A percentile compares a stretch with the other conserved stretches of the same genome.
Evolutionary conservation across 495 filamentous ascomycete species (phyloP).

Genomic region (Penicillium cataractarum): DNA sequence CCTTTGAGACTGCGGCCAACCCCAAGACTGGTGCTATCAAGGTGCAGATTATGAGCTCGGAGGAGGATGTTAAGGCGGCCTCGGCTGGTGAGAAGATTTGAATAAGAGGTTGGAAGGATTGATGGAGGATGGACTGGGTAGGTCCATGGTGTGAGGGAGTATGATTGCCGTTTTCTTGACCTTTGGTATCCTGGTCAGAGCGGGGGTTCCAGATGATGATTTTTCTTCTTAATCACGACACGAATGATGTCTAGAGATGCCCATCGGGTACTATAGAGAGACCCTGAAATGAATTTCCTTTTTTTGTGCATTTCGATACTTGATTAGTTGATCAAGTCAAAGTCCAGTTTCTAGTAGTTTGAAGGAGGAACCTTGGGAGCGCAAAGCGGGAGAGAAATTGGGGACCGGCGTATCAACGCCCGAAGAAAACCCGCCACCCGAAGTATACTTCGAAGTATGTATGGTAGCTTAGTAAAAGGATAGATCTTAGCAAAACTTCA

Average conservation of each 20-base stretch:
- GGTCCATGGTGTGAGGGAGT: slow-evolving; percentile 8
- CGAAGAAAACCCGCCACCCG: not conserved
- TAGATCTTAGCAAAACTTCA: too few relatives aligned
- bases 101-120: slow-evolving; percentile 7
- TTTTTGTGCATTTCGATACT: not conserved
- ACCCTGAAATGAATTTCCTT: slow-evolving; percentile 20
- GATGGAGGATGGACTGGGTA: slow-evolving; percentile 1
- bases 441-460: not conserved
- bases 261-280: slow-evolving; percentile 21
- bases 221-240: slow-evolving; percentile 21
- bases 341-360: too few relatives aligned
- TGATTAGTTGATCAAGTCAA: not conserved
- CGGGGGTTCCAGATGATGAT: slow-evolving; percentile 15
- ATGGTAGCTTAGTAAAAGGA: not conserved
- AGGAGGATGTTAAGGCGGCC: slow-evolving; percentile 50
- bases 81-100: slow-evolving; percentile 41
- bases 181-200: not conserved
- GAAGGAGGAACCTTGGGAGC: not conserved
- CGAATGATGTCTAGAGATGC: slow-evolving; percentile 30
- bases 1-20: slow-evolving; percentile 84
- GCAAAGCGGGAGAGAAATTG: not conserved
- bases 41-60: slow-evolving; percentile 74
- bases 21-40: slow-evolving; percentile 95
- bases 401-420: not conserved
- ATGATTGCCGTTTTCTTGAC: slow-evolving; percentile 3